Evolutionary conservation across 768 basidiomycete genomes (phyloP).

Genomic region (Amanita molliuscula): DNA sequence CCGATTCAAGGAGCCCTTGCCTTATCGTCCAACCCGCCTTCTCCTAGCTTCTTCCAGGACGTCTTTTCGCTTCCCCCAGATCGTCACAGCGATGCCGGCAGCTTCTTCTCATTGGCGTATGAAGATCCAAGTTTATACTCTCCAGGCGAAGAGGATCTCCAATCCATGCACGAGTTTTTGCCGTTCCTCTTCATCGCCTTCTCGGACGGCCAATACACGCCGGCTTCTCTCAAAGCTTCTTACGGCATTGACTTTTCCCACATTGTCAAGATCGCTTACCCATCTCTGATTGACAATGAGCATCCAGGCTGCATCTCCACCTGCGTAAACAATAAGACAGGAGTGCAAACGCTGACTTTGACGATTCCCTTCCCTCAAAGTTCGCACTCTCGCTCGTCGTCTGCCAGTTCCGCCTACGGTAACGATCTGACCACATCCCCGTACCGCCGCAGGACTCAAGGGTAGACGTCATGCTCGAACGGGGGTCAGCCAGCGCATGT

Average conservation of each 20-base stretch:
- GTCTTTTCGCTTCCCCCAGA: not conserved
- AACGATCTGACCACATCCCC: not conserved
- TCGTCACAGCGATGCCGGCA: not conserved
- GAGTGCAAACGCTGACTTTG: constrained; percentile 10
- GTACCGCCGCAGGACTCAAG: not conserved
- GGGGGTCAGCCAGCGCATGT: constrained; percentile 4
- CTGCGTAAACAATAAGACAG: constrained; percentile 9
- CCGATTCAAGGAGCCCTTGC: not conserved
- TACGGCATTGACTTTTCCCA: constrained; percentile 16
- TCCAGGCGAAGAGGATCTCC: constrained; percentile 7
- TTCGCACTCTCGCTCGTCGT: constrained; percentile 3
- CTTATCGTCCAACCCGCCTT: not conserved
- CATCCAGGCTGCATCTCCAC: constrained; percentile 7
- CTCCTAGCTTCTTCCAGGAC: not conserved
- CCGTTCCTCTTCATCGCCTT: constrained; percentile 15
- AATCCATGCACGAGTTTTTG: constrained; percentile 13
- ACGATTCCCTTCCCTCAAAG: constrained; percentile 3
- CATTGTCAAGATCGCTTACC: constrained; percentile 14
- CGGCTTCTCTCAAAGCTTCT: constrained; percentile 9
- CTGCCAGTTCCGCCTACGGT: not conserved
- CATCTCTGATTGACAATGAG: not conserved
- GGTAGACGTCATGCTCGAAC: not conserved
- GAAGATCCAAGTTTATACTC: constrained; percentile 9
- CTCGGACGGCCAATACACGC: constrained; percentile 8
- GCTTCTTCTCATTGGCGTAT: not conserved